These are phyloP conservation scores for Fusarium sp. DNA, from an alignment of 2,329 filamentous ascomycete species.

Conservation along the genomic window DNA sequence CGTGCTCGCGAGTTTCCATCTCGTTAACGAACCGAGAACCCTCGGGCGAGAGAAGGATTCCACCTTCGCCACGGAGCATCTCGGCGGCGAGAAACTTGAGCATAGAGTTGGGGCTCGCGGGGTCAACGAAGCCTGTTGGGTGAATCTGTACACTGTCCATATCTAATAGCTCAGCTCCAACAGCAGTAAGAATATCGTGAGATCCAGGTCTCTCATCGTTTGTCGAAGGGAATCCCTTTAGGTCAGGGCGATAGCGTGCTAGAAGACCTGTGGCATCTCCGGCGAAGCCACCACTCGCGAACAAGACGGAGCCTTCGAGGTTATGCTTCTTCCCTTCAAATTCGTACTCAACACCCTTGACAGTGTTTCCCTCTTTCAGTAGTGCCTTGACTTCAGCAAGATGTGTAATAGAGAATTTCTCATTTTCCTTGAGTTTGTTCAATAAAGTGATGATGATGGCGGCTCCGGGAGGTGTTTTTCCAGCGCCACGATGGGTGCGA, in stretches of 20 bases:
- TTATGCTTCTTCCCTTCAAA: constrained; percentile 50
- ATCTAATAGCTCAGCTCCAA: constrained; percentile 58
- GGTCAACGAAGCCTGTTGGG: constrained; percentile 72
- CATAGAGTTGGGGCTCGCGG: constrained; percentile 53
- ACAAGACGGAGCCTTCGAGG: constrained; percentile 63
- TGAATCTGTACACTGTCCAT: constrained; percentile 72
- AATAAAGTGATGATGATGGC: constrained; percentile 67
- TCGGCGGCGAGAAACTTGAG: constrained; percentile 74
- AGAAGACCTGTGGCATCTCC: constrained; percentile 69
- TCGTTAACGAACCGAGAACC: constrained; percentile 72
- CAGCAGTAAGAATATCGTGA: constrained; percentile 56
- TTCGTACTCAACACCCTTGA: constrained; percentile 65
- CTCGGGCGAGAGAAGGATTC: constrained; percentile 60
- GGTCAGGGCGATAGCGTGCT: constrained; percentile 66
- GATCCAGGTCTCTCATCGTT: constrained; percentile 69
- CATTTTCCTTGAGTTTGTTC: constrained; percentile 59
- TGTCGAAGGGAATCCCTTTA: constrained; percentile 69
- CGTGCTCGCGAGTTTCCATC: constrained; percentile 66
- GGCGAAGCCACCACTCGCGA: constrained; percentile 71
- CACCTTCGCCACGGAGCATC: constrained; percentile 71
- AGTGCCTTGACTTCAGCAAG: constrained; percentile 65
- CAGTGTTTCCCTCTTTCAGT: constrained; percentile 48
- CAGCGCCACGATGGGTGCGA: constrained; percentile 61
- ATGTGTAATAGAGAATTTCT: constrained; percentile 63
- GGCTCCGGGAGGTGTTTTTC: constrained; percentile 67